These are phyloP conservation scores for Uronychia setigera DNA, from an alignment of 73 alveolate genomes.

Conservation along the genomic window DNA sequence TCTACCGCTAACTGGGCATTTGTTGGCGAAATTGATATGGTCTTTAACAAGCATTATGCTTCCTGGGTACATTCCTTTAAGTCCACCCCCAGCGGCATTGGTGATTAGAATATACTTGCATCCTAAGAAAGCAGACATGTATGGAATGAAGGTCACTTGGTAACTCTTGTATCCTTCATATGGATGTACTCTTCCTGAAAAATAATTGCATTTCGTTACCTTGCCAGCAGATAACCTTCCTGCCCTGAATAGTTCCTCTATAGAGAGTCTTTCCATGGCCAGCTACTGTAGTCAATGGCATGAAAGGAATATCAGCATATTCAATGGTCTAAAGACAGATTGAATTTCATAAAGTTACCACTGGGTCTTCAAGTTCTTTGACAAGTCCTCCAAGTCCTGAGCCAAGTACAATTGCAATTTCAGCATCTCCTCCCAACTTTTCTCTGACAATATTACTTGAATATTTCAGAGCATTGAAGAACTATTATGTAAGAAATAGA, in stretches of 20 bases:
- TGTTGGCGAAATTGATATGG: conserved; percentile 11
- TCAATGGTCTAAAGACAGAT: neutral
- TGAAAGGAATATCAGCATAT: conserved; percentile 33
- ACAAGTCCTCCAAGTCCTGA: conserved; percentile 41
- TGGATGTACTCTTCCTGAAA: conserved; percentile 41
- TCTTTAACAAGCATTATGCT: conserved; percentile 25
- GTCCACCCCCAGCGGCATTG: conserved; percentile 54
- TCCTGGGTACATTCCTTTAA: conserved; percentile 31
- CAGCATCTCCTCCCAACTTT: conserved; percentile 3
- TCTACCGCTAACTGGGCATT: conserved; percentile 19
- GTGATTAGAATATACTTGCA: conserved; percentile 35
- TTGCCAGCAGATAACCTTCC: conserved; percentile 9
- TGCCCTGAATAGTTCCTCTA: conserved; percentile 23
- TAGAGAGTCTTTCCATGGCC: conserved; percentile 40
- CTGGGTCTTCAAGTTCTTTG: conserved; percentile 20
- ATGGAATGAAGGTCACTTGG: conserved; percentile 34
- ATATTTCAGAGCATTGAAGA: neutral
- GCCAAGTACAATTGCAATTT: conserved; percentile 48
- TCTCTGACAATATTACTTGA: neutral
- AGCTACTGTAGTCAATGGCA: conserved; percentile 22
- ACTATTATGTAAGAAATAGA: neutral
- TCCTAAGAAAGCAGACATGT: conserved; percentile 40
- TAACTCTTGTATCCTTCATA: conserved; percentile 46
- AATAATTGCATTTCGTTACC: neutral
- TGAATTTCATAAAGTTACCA: neutral